phyloP scores from a whole-genome alignment of 202 grass and related monocot genomes.

The Carex sylvatica region DNA sequence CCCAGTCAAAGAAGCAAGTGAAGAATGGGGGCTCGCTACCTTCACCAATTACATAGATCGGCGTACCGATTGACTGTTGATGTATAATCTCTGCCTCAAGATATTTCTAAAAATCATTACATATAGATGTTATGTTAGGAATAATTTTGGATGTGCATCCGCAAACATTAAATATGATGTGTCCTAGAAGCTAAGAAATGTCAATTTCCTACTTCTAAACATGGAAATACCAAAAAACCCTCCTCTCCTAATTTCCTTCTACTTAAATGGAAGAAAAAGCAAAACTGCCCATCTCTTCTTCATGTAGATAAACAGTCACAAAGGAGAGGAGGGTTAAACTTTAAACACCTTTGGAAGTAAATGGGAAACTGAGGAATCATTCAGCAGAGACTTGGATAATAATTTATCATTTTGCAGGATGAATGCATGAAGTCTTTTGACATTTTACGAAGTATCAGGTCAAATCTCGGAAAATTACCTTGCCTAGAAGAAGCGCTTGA shows the following conservation, averaged over 20 bases:
- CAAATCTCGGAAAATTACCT: constrained; percentile 36
- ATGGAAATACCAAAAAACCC: background rate
- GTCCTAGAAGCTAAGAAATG: background rate
- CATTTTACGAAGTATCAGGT: background rate
- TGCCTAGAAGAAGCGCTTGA: constrained; percentile 47
- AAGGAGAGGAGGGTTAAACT: background rate
- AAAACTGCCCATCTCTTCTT: background rate
- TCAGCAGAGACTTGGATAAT: background rate
- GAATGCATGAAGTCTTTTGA: background rate
- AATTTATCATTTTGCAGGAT: background rate
- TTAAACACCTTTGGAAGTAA: background rate
- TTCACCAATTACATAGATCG: constrained; percentile 52
- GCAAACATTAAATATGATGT: background rate
- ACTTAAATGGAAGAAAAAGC: background rate
- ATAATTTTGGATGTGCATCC: background rate
- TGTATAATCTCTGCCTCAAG: constrained; percentile 34
- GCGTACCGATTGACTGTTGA: constrained; percentile 33
- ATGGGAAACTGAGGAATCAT: background rate
- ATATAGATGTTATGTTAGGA: constrained; percentile 1
- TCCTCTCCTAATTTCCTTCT: background rate
- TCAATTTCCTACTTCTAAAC: background rate
- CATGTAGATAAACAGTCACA: background rate
- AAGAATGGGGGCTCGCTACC: constrained; percentile 69
- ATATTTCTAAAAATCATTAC: constrained; percentile 57
- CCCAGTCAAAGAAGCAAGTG: constrained; percentile 65